A percentile compares a stretch with the other conserved stretches of the same genome.
Conservation (phyloP, 192 early-diverging fungal species). For the Mortierella antarctica region DNA sequence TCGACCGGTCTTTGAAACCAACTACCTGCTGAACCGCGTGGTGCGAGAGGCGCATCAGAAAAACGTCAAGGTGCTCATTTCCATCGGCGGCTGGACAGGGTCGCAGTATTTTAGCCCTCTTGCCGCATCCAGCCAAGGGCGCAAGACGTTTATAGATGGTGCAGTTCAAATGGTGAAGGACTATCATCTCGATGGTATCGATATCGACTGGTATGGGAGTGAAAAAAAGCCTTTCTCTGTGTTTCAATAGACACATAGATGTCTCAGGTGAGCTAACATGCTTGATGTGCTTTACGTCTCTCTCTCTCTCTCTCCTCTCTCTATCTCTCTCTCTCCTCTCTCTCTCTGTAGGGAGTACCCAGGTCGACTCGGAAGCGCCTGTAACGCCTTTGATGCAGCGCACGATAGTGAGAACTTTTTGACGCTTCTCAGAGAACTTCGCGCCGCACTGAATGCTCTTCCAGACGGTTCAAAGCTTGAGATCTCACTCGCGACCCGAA, state of each 20-base stretch:
- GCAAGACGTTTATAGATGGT: constrained; percentile 61
- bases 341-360: constrained; percentile 70
- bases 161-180: constrained; percentile 61
- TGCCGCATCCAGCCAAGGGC: constrained; percentile 51
- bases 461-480: constrained; percentile 58
- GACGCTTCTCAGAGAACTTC: constrained; percentile 67
- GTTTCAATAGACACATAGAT: not conserved
- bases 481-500: constrained; percentile 72
- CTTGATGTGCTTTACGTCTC: not conserved
- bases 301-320: not conserved
- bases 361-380: constrained; percentile 68
- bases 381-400: constrained; percentile 62
- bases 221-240: not conserved
- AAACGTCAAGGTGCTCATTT: constrained; percentile 66
- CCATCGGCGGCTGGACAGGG: constrained; percentile 80
- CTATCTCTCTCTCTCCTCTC: not conserved
- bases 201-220: constrained; percentile 73
- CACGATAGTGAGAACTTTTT: constrained; percentile 75
- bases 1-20: constrained; percentile 32
- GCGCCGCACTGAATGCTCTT: constrained; percentile 54
- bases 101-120: constrained; percentile 66
- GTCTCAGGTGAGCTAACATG: not conserved
- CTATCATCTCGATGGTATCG: constrained; percentile 75
- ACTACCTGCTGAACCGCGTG: constrained; percentile 41
- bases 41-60: constrained; percentile 56